phyloP scores from a whole-genome alignment of 441 rosid genomes.

The Hura crepitans region DNA sequence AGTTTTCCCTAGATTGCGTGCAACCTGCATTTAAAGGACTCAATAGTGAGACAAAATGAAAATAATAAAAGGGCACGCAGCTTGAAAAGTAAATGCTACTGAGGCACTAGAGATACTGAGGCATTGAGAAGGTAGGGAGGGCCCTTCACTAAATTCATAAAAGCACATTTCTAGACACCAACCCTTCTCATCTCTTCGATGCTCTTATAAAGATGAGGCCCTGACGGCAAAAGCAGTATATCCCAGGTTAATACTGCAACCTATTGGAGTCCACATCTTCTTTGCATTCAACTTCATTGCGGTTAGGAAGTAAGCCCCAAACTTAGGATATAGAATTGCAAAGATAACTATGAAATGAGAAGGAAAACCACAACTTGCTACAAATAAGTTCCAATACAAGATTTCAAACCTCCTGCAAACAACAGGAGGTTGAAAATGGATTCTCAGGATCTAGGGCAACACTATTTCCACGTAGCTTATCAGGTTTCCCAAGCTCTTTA shows the following conservation, averaged over 20 bases:
- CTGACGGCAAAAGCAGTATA: not conserved
- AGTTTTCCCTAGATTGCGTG: conserved; percentile 85
- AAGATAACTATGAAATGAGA: not conserved
- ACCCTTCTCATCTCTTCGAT: not conserved
- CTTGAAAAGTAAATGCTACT: not conserved
- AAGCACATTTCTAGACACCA: not conserved
- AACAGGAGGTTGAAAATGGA: not conserved
- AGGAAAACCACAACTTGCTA: not conserved
- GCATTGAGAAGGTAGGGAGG: not conserved
- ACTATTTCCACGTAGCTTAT: not conserved
- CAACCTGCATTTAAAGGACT: conserved; percentile 55
- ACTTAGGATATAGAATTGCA: not conserved
- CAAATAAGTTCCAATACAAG: not conserved
- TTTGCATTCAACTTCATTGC: not conserved
- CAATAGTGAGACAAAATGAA: conserved; percentile 9
- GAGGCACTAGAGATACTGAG: not conserved
- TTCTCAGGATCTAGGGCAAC: not conserved
- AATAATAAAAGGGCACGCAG: not conserved
- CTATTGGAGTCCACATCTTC: not conserved
- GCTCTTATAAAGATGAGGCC: not conserved
- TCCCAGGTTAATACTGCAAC: not conserved
- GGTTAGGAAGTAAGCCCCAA: conserved; percentile 4
- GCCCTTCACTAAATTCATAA: not conserved
- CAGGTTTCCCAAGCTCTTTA: not conserved
- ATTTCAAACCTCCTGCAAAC: not conserved